Percentiles rank a stretch among this genome's conserved stretches.
Evolutionary conservation across 2,329 filamentous ascomycete species (phyloP).

Genomic region (Arachnomyces sp.): DNA sequence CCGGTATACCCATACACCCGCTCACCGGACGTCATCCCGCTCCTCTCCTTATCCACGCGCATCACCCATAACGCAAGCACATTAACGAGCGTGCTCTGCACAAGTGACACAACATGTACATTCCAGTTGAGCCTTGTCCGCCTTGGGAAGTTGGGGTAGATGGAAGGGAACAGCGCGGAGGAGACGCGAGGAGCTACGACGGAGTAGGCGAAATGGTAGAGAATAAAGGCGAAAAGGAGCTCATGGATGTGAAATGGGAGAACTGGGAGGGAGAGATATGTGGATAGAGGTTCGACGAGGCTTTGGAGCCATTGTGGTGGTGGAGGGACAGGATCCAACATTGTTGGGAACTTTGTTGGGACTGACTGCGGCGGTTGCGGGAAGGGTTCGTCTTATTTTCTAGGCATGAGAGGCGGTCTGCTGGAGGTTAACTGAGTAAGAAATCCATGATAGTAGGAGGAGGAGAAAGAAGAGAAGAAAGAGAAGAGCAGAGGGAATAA

Average conservation of each 20-base stretch:
- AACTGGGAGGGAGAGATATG: conserved; percentile 45
- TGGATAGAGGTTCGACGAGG: conserved; percentile 43
- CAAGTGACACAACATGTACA: conserved; percentile 57
- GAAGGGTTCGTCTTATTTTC: too few relatives aligned
- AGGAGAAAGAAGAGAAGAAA: conserved; percentile 3
- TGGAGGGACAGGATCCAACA: conserved; percentile 40
- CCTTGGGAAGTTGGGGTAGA: conserved; percentile 46
- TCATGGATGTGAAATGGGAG: conserved; percentile 57
- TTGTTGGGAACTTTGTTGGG: conserved; percentile 11
- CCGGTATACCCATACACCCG: conserved; percentile 57
- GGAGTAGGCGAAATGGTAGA: conserved; percentile 51
- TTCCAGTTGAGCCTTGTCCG: conserved; percentile 60
- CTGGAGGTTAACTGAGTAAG: neutral
- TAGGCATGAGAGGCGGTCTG: neutral
- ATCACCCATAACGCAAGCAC: conserved; percentile 52
- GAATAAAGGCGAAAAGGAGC: conserved; percentile 46
- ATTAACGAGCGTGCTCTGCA: conserved; percentile 53
- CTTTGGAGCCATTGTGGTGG: conserved; percentile 46
- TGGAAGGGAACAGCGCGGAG: conserved; percentile 44
- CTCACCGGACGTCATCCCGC: conserved; percentile 44
- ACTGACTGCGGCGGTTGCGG: neutral
- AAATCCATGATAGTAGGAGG: neutral
- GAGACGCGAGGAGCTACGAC: conserved; percentile 51
- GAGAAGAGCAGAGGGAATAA: neutral
- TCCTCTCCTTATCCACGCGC: conserved; percentile 48